These are phyloP conservation scores for Saccharomycopsis schoenii DNA, from an alignment of 805 yeast species.

Conservation along the genomic window DNA sequence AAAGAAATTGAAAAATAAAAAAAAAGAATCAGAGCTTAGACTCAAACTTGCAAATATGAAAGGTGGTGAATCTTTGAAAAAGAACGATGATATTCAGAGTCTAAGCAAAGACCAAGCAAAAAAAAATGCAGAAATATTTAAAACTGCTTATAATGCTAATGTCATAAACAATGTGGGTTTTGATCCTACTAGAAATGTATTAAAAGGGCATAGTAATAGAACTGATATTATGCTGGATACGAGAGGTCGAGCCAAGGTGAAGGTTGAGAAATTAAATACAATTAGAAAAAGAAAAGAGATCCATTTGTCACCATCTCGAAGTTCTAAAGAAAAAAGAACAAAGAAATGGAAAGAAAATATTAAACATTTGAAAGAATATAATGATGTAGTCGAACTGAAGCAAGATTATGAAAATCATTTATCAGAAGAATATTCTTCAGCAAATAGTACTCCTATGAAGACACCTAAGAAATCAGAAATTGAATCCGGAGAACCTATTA, in stretches of 20 bases:
- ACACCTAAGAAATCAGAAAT: not conserved
- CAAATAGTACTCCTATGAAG: slow-evolving; percentile 1
- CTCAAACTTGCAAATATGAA: slow-evolving; percentile 25
- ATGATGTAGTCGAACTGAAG: slow-evolving; percentile 21
- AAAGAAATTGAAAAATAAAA: slow-evolving; percentile 30
- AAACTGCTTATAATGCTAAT: slow-evolving; percentile 32
- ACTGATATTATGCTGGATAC: slow-evolving; percentile 8
- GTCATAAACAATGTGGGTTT: slow-evolving; percentile 38
- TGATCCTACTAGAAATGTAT: slow-evolving; percentile 33
- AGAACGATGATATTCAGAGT: slow-evolving; percentile 19
- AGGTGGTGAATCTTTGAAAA: slow-evolving; percentile 21
- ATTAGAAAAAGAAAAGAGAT: slow-evolving; percentile 28
- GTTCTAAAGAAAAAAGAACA: slow-evolving; percentile 23
- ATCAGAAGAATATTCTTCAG: slow-evolving; percentile 4
- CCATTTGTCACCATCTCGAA: slow-evolving; percentile 26
- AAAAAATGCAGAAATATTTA: slow-evolving; percentile 24
- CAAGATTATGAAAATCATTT: slow-evolving; percentile 7
- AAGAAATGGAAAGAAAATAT: slow-evolving; percentile 19
- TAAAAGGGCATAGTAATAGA: not conserved
- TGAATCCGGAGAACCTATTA: not conserved
- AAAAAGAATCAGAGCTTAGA: slow-evolving; percentile 25
- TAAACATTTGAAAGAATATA: slow-evolving; percentile 24
- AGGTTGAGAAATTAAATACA: slow-evolving; percentile 22
- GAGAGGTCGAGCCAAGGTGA: slow-evolving; percentile 15
- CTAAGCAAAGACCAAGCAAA: slow-evolving; percentile 2